phyloP scores from a whole-genome alignment of 2,329 filamentous ascomycete species.

The Hirsutella rhossiliensis region DNA sequence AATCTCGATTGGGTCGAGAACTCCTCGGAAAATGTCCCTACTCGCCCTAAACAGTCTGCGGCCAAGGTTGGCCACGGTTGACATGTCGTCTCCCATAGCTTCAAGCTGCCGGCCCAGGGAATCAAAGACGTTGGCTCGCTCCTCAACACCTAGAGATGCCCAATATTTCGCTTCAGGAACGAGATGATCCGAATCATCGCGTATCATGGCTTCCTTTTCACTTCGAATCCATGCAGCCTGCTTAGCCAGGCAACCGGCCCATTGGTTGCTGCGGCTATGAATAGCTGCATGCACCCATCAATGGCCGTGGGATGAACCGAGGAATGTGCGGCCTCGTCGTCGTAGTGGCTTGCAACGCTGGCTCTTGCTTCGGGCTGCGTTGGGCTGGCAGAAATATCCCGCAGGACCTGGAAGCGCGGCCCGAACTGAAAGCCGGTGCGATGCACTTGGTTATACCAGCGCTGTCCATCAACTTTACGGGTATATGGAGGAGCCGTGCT shows the following conservation, averaged over 20 bases:
- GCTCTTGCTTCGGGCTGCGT: background rate
- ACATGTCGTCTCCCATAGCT: background rate
- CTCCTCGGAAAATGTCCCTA: background rate
- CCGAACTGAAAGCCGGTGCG: slow-evolving; percentile 4
- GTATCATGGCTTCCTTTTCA: background rate
- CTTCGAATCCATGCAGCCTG: background rate
- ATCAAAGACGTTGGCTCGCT: background rate
- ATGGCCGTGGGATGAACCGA: slow-evolving; percentile 4
- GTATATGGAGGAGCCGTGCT: background rate
- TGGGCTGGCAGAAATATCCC: slow-evolving; percentile 4
- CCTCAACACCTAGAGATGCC: background rate
- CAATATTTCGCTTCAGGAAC: background rate
- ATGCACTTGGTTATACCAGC: background rate
- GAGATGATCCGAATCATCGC: background rate
- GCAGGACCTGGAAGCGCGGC: slow-evolving; percentile 3
- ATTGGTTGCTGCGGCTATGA: background rate
- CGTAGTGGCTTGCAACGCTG: background rate
- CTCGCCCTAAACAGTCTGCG: background rate
- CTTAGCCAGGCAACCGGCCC: background rate
- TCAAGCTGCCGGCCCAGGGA: background rate
- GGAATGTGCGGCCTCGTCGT: background rate
- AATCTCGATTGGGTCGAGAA: background rate
- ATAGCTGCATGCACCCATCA: slow-evolving; percentile 4
- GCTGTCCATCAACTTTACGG: background rate
- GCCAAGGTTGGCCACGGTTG: background rate